Percentiles rank a stretch among this genome's conserved stretches.
phyloP scores from a whole-genome alignment of 306 rosid species.

The Glycine tomentella region DNA sequence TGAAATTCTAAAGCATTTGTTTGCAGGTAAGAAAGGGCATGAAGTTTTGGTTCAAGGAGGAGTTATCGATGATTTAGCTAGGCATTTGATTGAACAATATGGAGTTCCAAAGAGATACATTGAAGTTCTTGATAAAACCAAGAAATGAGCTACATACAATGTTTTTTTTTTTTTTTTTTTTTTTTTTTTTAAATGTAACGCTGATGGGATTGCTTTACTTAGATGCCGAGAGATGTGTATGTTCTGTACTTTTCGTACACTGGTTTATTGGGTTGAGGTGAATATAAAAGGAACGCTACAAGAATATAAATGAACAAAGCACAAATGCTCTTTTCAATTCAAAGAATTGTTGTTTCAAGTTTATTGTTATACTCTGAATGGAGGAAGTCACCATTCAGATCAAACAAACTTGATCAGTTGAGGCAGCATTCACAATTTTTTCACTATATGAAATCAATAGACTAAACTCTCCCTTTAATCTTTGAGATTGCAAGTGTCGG shows the following conservation, averaged over 20 bases:
- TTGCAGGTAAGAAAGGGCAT: slow-evolving; percentile 86
- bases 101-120: slow-evolving; percentile 92
- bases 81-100: slow-evolving; percentile 84
- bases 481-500: no score
- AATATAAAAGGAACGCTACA: no score
- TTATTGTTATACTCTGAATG: not conserved
- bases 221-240: slow-evolving; percentile 9
- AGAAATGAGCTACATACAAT: slow-evolving; percentile 51
- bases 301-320: not conserved
- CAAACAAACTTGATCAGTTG: slow-evolving; percentile 3
- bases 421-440: not conserved
- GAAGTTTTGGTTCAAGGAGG: slow-evolving; percentile 97
- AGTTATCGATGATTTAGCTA: slow-evolving; percentile 84
- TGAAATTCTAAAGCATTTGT: slow-evolving; percentile 16
- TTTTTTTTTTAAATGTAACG: no score
- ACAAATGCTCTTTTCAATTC: slow-evolving; percentile 30
- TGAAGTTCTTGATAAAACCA: slow-evolving; percentile 91
- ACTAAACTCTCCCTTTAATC: not conserved
- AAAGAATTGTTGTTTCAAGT: not conserved
- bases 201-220: slow-evolving; percentile 9
- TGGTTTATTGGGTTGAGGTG: not conserved
- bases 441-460: not conserved
- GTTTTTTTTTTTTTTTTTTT: not conserved
- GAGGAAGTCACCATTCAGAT: not conserved
- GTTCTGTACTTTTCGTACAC: slow-evolving; percentile 28